Evolutionary conservation across 768 basidiomycete species (phyloP).

Genomic region (Chalciporus pseudorubinellus): DNA sequence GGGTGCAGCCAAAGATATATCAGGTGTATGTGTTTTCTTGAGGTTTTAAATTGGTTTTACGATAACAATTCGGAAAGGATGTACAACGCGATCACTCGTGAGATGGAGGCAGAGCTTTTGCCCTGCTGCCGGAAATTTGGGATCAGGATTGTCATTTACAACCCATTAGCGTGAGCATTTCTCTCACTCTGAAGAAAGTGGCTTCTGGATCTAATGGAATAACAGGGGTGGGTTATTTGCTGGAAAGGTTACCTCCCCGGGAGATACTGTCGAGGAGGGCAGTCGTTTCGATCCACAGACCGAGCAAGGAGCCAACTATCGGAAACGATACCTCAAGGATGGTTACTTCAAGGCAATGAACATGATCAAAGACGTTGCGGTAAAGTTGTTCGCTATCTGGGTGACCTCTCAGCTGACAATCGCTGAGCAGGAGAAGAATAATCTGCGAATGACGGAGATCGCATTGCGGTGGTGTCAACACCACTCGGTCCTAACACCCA

Average conservation of each 20-base stretch:
- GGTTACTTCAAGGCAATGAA: constrained; percentile 42
- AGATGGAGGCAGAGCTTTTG: constrained; percentile 34
- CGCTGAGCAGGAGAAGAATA: constrained; percentile 25
- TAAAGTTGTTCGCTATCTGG: too few species aligned
- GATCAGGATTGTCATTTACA: constrained; percentile 33
- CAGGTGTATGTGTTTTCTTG: constrained; percentile 27
- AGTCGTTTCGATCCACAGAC: constrained; percentile 39
- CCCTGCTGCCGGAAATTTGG: constrained; percentile 35
- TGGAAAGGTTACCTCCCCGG: constrained; percentile 40
- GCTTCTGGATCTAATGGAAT: too few species aligned
- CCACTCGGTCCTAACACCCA: constrained; percentile 31
- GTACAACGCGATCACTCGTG: constrained; percentile 37
- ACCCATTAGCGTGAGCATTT: constrained; percentile 24
- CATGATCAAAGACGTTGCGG: constrained; percentile 36
- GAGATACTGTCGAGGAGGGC: constrained; percentile 29
- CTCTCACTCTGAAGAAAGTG: too few species aligned
- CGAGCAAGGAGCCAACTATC: constrained; percentile 39
- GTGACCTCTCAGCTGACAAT: too few species aligned
- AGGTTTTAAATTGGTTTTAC: neutral
- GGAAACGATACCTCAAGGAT: constrained; percentile 39
- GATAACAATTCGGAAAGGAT: constrained; percentile 14
- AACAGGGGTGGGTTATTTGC: constrained; percentile 27
- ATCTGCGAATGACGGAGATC: constrained; percentile 35
- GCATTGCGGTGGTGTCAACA: constrained; percentile 40
- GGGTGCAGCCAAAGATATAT: constrained; percentile 35